Conservation (phyloP, 768 basidiomycete species). For the Serendipita indica region DNA sequence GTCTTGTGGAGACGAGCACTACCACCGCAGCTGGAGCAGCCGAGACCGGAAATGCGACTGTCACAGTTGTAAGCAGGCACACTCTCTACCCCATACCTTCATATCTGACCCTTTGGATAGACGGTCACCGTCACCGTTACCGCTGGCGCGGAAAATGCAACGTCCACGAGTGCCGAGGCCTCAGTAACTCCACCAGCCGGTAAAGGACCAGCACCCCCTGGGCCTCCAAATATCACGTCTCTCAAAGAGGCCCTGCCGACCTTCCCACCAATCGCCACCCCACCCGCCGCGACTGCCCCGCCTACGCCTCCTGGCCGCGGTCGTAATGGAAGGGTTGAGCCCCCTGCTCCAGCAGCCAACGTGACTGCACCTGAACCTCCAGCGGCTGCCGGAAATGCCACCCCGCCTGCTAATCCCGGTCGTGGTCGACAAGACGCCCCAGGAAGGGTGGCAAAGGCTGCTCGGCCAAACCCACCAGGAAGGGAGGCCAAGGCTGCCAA, state of each 20-base stretch:
- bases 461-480: neutral
- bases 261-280: neutral
- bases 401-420: neutral
- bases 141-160: neutral
- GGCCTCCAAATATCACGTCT: neutral
- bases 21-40: neutral
- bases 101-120: neutral
- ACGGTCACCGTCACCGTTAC: neutral
- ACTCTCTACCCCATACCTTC: neutral
- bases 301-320: neutral
- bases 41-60: neutral
- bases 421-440: neutral
- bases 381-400: neutral
- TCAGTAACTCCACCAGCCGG: neutral
- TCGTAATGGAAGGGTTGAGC: too few relatives aligned
- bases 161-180: neutral
- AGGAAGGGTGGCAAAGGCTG: neutral
- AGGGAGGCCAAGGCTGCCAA: neutral
- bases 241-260: neutral
- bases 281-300: neutral
- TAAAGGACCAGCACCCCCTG: neutral
- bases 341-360: neutral
- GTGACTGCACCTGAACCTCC: neutral
- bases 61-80: neutral
- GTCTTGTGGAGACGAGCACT: neutral